Evolutionary conservation across 2,329 filamentous ascomycete genomes (phyloP), one percentile per base, ranked within the genome.

Genomic region (Aquanectria penicillioides): DNA sequence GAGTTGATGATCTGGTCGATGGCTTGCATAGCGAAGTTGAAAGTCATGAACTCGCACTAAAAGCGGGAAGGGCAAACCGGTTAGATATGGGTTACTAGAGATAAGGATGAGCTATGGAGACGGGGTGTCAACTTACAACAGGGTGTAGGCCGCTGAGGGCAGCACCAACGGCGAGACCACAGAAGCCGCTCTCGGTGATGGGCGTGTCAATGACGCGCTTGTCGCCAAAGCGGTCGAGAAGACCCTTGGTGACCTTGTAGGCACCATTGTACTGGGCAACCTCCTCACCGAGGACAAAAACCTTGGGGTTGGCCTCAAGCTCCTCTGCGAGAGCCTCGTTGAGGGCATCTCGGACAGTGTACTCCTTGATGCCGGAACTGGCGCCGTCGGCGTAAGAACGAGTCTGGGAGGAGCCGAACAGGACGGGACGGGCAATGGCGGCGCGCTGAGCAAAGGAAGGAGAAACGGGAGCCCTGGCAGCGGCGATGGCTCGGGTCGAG

Each of bases 1-100:
- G 94, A 98, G 89, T 99, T 99, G 88, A 99, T 94, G 77, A 99
- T 92, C 80, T 99, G 95, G 79, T 99, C 95, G 80, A 99, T 99
- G 77, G 95, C 93, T 84, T 99, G 95, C 95, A 99, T 99, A 79
- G 95, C 94, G 77, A 98, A 98, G 88, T 99, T 99, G 89, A 97
- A 98, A 74, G 95, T 99, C 95, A 99, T 99, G 86, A 99, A 99
- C 84, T 99, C 95, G 87, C 91, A 95, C 92, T 95, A 60, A 11
- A 61, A 15, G 18, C 31, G n/a, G 44, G 15, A 36, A 51, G 40
- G 49, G 28, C 20, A 23, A 34, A 34, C 36, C 18, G 37, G 23
- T 67, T 36, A 66, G 67, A 43, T 17, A 20, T 20, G 17, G 23
- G 17, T 43, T n/a, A 31, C 22, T 53, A 57, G 48, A 22, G 9